Evolutionary conservation across 1,284 basidiomycete species (phyloP).

Genomic region (Fomitopsis pinicola): DNA sequence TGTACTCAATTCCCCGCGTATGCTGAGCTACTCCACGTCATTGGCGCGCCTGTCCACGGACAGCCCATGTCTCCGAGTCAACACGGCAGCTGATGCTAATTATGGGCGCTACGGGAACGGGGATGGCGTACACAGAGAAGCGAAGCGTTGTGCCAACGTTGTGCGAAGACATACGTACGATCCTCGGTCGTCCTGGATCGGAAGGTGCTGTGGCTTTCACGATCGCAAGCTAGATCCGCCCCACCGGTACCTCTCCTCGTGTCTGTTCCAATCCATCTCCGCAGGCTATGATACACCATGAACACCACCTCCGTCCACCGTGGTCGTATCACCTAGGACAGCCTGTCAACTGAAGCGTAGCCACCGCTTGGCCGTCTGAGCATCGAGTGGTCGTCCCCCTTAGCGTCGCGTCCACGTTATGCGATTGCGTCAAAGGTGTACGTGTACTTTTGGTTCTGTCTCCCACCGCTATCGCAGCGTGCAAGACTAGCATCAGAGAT

Average conservation of each 20-base stretch:
- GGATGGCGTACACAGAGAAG: not conserved
- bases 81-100: not conserved
- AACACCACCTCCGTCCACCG: not conserved
- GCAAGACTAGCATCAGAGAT: not conserved
- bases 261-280: not conserved
- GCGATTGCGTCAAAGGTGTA: not conserved
- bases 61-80: not conserved
- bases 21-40: not conserved
- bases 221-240: not conserved
- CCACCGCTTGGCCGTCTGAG: not conserved
- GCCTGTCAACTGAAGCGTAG: not conserved
- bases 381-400: not conserved
- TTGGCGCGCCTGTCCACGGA: not conserved
- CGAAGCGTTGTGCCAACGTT: not conserved
- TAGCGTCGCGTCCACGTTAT: not conserved
- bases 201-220: not conserved
- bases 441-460: constrained; percentile 3
- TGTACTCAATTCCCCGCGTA: not conserved
- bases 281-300: too few species aligned
- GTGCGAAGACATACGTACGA: constrained; percentile 1
- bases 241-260: not conserved
- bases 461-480: not conserved
- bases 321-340: not conserved
- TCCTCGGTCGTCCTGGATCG: not conserved
- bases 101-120: not conserved